Base-by-base conservation (phyloP, 2,329 filamentous ascomycete genomes). In the Curvularia spicifera region DNA sequence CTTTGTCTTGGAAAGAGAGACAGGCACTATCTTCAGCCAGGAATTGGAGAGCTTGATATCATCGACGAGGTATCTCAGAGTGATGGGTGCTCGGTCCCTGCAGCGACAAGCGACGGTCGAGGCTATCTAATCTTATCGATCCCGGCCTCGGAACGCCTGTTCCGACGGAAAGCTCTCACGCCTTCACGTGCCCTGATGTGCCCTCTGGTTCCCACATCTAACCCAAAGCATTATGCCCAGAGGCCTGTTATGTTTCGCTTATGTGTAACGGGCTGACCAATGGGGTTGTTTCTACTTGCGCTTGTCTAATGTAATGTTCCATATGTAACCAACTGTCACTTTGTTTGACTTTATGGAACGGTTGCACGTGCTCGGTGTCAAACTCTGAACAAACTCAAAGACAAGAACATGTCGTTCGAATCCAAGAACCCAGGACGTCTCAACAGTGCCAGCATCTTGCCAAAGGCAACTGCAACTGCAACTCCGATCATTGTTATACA, bases 1-100 rank as follows among this genome's bases (percentile, higher is more conserved):
- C 18, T 26, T 33, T 24, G 6, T 20, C 31, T 24, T 12, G 18
- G 5, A 22, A 20, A 43, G 15, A 29, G 26, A 8, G 12, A 31
- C 12, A 31, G 29, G 2, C 1, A n/a, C 33, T 6, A 5, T 31
- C 5, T 1, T 12, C 15, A 22, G 12, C 18, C 8, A 24, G 9
- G 12, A 13, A 46, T 7, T 40, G 24, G 5, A 15, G 15, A 47
- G 33, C 15, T 20, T 31, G 12, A 13, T 44, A 52, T 54, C 53
- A 9, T 28, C 31, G 12, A 39, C 24, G 35, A 39, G 7, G 45
- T 35, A 28, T 46, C n/a, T 51, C 57, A 57, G 57, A 56, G 50
- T 44, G 57, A 56, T 45, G 49, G 55, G 55, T 45, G 45, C 46
- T 22, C 35, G 39, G 54, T 53, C 49, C 54, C 52, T 56, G 60